phyloP scores from a whole-genome alignment of 257 asterid genomes.

The Marsdenia floribunda region DNA sequence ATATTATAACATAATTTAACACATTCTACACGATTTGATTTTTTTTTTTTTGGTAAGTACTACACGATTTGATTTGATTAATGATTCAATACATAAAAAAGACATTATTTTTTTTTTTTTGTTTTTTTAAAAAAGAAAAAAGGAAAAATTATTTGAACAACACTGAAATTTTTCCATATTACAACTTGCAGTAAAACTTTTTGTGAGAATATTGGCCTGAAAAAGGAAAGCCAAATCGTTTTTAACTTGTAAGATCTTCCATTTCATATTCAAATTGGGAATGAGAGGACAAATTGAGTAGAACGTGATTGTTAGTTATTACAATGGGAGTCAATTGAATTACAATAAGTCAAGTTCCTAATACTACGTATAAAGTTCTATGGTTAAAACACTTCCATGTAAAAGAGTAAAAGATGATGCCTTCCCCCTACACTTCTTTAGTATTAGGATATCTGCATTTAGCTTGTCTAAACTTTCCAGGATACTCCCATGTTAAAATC shows the following conservation, averaged over 20 bases:
- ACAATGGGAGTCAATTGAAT: neutral
- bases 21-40: too few relatives aligned
- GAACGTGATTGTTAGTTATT: neutral
- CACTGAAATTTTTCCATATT: too few relatives aligned
- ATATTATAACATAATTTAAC: too few relatives aligned
- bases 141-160: too few relatives aligned
- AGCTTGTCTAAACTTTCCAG: neutral
- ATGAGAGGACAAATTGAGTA: neutral
- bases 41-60: too few relatives aligned
- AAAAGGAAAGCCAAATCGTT: neutral
- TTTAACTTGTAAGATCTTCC: neutral
- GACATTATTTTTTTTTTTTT: too few relatives aligned
- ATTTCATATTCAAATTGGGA: neutral
- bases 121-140: too few relatives aligned
- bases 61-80: too few relatives aligned
- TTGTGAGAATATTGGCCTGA: neutral
- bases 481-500: neutral
- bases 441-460: neutral
- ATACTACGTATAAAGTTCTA: neutral
- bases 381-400: neutral
- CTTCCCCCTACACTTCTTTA: neutral
- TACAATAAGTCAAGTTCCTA: neutral
- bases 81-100: too few relatives aligned
- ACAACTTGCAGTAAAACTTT: too few relatives aligned
- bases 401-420: neutral